Evolutionary conservation across 2,329 filamentous ascomycete species (phyloP).

Genomic region (Aspergillus fructus): DNA sequence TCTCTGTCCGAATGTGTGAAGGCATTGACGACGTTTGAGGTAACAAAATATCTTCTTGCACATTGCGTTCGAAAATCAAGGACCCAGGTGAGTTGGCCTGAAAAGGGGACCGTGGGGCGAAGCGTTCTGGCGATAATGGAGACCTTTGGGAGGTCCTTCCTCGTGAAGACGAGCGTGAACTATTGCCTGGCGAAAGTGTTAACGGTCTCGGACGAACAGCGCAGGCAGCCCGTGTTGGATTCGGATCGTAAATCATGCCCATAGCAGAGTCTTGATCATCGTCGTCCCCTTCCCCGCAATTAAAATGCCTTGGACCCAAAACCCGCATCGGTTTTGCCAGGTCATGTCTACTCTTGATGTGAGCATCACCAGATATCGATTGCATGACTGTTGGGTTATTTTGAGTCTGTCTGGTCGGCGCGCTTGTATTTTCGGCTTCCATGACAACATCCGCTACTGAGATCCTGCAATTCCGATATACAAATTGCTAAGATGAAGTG

Average conservation of each 20-base stretch:
- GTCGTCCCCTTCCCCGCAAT: not conserved
- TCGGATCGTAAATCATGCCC: not conserved
- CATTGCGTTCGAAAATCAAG: conserved; percentile 89
- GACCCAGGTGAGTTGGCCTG: conserved; percentile 74
- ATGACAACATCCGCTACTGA: not conserved
- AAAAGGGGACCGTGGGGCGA: conserved; percentile 40
- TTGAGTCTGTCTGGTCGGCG: not conserved
- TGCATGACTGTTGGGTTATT: not conserved
- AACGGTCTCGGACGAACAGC: conserved; percentile 5
- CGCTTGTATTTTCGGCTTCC: not conserved
- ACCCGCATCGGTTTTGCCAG: not conserved
- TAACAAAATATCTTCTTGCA: conserved; percentile 73
- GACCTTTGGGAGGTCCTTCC: not conserved
- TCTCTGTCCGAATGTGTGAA: conserved; percentile 88
- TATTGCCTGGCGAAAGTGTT: conserved; percentile 1
- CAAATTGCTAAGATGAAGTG: not conserved
- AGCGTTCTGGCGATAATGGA: conserved; percentile 3
- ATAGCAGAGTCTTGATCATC: not conserved
- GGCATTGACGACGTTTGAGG: conserved; percentile 83
- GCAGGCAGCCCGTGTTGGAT: not conserved
- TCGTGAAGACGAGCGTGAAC: not conserved
- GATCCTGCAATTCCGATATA: not conserved
- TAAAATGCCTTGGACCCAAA: not conserved
- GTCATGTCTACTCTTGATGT: not conserved
- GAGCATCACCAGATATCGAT: not conserved